Evolutionary conservation across 2,329 filamentous ascomycete species (phyloP), one percentile per base, ranked within the genome.

Genomic region (Zasmidium angulare): DNA sequence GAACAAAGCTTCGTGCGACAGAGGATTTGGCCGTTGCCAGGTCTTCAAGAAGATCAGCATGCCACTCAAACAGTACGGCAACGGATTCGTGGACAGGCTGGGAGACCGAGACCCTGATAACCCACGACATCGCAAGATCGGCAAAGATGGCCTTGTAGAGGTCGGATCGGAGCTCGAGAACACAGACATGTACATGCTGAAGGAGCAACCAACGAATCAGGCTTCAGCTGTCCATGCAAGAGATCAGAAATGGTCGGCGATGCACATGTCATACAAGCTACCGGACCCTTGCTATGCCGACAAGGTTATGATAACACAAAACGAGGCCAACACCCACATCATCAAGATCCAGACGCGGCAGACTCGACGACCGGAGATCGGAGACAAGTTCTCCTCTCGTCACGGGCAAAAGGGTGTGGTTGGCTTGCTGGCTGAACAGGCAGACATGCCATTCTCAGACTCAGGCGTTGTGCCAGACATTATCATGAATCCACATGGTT

Each of bases 401-500:
- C 95, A 99, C 83, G 95, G 95, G 20, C 95, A 99, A 72, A 99
- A 99, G 76, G 95, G 95, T 79, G 95, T 98, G 20, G 92, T 96
- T 1, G 95, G 95, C 58, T 93, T 98, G 68, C 97, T 99, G 59
- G 92, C 93, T 19, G 90, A 96, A 63, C 93, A 98, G 77, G 92
- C 95, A 72, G 95, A 99, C 73, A 89, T 99, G 86, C 95, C 95
- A 0, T 99, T 99, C 78, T 89, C 89, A 36, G 95, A 99, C 76
- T 81, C 84, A 54, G 96, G 95, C 1, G 86, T 99, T 66, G 89
- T 87, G n/a, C 95, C 95, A 0, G 95, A 99, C 76, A 97, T 99
- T 67, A 99, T 99, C 85, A 99, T 99, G 95, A 99, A 99, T 80
- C 95, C 96, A 0, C 95, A 99, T 78, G 95, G 95, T 87, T 99